Conservation (phyloP, 2,329 filamentous ascomycete species). For the Xylariaceae sp. region DNA sequence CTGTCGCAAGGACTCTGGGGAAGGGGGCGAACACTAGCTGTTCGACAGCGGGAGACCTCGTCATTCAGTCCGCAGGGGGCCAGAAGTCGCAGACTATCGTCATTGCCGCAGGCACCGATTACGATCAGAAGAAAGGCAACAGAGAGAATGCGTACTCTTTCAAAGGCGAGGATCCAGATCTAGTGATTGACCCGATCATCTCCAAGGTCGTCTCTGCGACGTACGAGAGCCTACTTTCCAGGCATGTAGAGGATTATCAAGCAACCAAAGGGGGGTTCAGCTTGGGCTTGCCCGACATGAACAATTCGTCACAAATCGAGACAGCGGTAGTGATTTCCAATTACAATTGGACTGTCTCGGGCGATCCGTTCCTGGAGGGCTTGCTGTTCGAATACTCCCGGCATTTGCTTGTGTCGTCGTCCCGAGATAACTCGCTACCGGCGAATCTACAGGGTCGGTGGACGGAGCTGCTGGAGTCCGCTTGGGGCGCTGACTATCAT, state of each 20-base stretch:
- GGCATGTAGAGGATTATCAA: constrained; percentile 39
- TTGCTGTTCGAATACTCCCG: constrained; percentile 49
- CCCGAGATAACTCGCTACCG: constrained; percentile 45
- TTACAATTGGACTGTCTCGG: constrained; percentile 30
- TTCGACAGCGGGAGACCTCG: constrained; percentile 18
- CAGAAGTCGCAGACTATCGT: constrained; percentile 35
- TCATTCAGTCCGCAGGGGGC: constrained; percentile 24
- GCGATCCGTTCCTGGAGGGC: constrained; percentile 48
- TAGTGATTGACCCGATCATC: constrained; percentile 33
- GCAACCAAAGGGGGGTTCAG: constrained; percentile 36
- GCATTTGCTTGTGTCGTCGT: constrained; percentile 51
- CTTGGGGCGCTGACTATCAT: constrained; percentile 53
- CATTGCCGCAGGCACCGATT: constrained; percentile 43
- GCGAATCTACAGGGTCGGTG: constrained; percentile 54
- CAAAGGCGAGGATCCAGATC: constrained; percentile 40
- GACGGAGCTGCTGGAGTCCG: constrained; percentile 38
- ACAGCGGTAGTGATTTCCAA: constrained; percentile 32
- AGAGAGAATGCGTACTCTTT: constrained; percentile 41
- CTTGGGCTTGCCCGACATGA: constrained; percentile 41
- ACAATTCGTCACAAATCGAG: constrained; percentile 36
- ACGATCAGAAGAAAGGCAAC: constrained; percentile 45
- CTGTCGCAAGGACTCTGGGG: constrained; percentile 6
- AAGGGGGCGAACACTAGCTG: constrained; percentile 11
- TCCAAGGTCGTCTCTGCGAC: constrained; percentile 31
- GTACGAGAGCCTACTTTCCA: constrained; percentile 29